These are phyloP conservation scores for Russula ochroleuca DNA, from an alignment of 768 basidiomycete species.

Conservation along the genomic window DNA sequence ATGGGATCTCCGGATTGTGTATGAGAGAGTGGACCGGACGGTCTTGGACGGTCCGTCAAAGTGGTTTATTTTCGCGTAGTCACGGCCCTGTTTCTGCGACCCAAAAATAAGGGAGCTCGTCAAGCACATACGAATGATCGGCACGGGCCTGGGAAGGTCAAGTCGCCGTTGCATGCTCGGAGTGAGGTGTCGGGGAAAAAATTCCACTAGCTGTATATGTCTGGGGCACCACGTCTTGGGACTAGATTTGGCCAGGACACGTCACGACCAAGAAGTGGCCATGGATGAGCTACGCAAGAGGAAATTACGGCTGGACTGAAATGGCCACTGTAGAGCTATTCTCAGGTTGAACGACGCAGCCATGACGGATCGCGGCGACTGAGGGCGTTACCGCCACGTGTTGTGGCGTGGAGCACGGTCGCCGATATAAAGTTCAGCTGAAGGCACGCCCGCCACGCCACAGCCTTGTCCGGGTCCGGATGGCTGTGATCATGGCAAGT, in stretches of 20 bases:
- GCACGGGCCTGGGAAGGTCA: constrained; percentile 17
- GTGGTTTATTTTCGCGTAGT: constrained; percentile 11
- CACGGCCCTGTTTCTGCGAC: constrained; percentile 20
- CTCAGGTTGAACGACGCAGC: not conserved
- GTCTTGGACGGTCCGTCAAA: constrained; percentile 8
- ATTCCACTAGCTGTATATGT: constrained; percentile 17
- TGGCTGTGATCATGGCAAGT: too few relatives aligned
- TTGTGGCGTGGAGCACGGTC: constrained; percentile 17
- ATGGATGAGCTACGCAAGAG: not conserved
- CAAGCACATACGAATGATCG: too few relatives aligned
- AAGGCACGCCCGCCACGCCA: too few relatives aligned
- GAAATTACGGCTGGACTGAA: not conserved
- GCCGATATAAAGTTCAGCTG: too few relatives aligned
- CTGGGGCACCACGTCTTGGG: not conserved
- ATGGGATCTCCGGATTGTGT: constrained; percentile 19
- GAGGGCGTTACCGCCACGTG: constrained; percentile 9
- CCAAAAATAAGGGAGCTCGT: too few relatives aligned
- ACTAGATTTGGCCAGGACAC: not conserved
- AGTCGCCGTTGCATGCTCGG: constrained; percentile 15
- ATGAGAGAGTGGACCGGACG: constrained; percentile 11
- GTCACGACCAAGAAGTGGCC: not conserved
- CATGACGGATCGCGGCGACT: not conserved
- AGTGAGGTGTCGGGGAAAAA: constrained; percentile 1
- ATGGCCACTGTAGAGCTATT: not conserved
- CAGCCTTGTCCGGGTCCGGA: too few relatives aligned